Conservation (phyloP, 2,329 filamentous ascomycete species). For the Penicillium sp. region DNA sequence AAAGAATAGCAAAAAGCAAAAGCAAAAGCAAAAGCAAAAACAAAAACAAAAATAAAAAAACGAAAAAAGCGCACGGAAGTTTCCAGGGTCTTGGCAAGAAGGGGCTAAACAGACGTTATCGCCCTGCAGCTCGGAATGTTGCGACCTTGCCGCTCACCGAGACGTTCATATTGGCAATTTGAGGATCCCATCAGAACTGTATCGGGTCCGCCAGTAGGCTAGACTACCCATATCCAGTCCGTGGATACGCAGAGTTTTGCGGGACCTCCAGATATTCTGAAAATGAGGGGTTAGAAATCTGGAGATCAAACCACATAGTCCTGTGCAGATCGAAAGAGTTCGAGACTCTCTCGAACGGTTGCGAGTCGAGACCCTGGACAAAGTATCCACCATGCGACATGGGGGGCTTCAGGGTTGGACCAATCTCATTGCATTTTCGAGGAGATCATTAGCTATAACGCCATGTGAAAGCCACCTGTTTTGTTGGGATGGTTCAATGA, state of each 20-base stretch:
- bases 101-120: constrained; percentile 23
- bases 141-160: constrained; percentile 17
- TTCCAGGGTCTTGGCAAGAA: constrained; percentile 11
- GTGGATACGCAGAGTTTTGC: constrained; percentile 5
- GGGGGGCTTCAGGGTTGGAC: background rate
- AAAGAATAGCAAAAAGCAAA: background rate
- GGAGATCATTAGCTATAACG: constrained; percentile 1
- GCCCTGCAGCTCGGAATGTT: constrained; percentile 20
- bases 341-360: constrained; percentile 10
- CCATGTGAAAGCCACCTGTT: constrained; percentile 7
- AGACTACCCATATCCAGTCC: background rate
- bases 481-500: constrained; percentile 6
- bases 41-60: background rate
- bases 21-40: background rate
- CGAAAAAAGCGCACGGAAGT: constrained; percentile 16
- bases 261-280: constrained; percentile 5
- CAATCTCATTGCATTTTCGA: background rate
- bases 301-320: constrained; percentile 13
- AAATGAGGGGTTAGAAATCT: constrained; percentile 8
- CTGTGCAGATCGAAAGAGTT: constrained; percentile 8
- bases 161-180: constrained; percentile 10
- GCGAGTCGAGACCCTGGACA: constrained; percentile 12
- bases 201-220: background rate
- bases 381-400: background rate
- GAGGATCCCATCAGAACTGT: constrained; percentile 4